Base-by-base conservation (phyloP, 1,284 basidiomycete species). In the Erythrobasidium hasegawianum region DNA sequence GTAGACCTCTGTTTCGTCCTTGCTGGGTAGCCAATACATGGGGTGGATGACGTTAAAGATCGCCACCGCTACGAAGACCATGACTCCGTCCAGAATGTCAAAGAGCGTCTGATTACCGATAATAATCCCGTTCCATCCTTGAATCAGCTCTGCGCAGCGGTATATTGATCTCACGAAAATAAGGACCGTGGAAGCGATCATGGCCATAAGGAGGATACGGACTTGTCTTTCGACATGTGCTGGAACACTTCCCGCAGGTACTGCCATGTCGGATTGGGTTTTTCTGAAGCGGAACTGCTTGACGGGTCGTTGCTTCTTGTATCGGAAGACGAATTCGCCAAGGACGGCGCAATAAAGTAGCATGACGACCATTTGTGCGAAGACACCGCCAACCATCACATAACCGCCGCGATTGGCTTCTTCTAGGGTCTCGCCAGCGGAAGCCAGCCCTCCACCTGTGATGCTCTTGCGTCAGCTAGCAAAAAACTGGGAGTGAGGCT, bases 11-110 rank as follows among this genome's bases (percentile, higher is more conserved):
- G 43, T 47, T n/a, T 41, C 43, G 43, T 14, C 16, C 43, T 16
- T 47, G 43, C 38, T 38, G 20, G 57, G 65, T 4, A 67, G 39
- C 24, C 26, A 60, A 39, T 50, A 60, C 38, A 52, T n/a, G n/a
- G 65, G 65, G 40, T 67, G 65, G 18, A 60, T 49, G 41, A 60
- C 11, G 16, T 60, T 67, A 18, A 59, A 54, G 26, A 67, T 26
- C 1, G 39, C 20, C 27, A 43, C 55, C n/a, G 65, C 56, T 2
- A 67, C n/a, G 49, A 59, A 56, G 40, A 67, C 52, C 58, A 60
- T 59, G 11, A 59, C 20, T 1, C 49, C 57, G 27, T 67, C 65
- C n/a, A 67, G 40, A n/a, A 43, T 50, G 49, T 53, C 57, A 24
- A 67, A 60, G 26, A 67, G 57, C 20, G 38, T 29, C 52, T 67